Evolutionary conservation across 2,329 filamentous ascomycete genomes (phyloP), one percentile per base, ranked within the genome.

Genomic region (Xylaria sp.): DNA sequence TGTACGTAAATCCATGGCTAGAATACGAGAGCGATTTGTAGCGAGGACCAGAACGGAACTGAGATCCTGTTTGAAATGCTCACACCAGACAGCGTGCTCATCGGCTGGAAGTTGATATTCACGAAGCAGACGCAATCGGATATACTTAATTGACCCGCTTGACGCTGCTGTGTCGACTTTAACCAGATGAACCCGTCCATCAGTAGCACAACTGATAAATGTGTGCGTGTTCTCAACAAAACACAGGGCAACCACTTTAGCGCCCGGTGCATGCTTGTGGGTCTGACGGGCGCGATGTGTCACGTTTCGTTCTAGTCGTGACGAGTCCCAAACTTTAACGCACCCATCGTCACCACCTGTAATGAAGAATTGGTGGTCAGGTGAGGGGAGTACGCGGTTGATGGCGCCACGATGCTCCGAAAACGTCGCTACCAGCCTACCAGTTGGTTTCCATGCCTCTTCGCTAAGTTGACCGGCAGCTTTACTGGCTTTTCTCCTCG

Each of bases 191-290:
- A 99, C 90, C 74, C 91, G 95, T 25, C 96, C 96, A 79, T 99
- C 94, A 55, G 88, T 93, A 5, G 93, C 94, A 61, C 93, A 96
- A 76, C 93, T 97, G 69, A 97, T 86, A 78, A 99, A 98, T 25
- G 93, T 94, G 79, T 98, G 94, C 0, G 94, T 97, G 73, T 94
- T 92, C 77, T 98, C 94, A 47, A 99, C 89, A 77, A 99, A 98
- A 74, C 93, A 94, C 25, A 99, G 80, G 16, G 93, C 91, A 35
- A 93, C 90, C 2, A 98, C 92, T 68, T 89, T 91, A 0, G 90
- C 87, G 1, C 90, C 91, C 0, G 87, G 81, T 0, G 86, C 87
- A 74, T 98, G 93, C 66, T 86, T 90, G 81, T 98, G 92, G 0
- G 93, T 97, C 77, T 97, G 93, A 25, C 95, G 88, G 32, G 96